These are phyloP conservation scores for Nasturtium officinale DNA, from an alignment of 345 rosid species.

Conservation along the genomic window DNA sequence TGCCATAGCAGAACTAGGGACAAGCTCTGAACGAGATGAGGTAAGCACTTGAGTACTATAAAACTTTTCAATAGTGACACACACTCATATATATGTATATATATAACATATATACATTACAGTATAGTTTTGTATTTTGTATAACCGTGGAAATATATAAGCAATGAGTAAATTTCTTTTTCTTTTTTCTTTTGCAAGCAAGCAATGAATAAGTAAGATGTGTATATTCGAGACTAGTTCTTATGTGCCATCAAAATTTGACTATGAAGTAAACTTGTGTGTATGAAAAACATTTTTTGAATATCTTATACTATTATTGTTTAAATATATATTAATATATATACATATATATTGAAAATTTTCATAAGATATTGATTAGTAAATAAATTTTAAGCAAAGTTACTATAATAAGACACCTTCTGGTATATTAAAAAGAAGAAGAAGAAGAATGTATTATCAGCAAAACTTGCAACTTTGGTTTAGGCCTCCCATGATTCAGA, in stretches of 20 bases:
- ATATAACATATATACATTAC: not conserved
- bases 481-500: too few species aligned
- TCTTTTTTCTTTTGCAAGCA: not conserved
- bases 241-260: not conserved
- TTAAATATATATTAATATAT: too few species aligned
- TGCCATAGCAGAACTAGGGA: slow-evolving; percentile 48
- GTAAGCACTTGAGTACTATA: slow-evolving; percentile 52
- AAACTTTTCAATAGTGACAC: slow-evolving; percentile 25
- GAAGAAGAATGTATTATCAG: too few species aligned
- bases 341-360: too few species aligned
- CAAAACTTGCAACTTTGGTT: too few species aligned
- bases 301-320: too few species aligned
- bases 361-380: too few species aligned
- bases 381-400: too few species aligned
- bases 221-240: not conserved
- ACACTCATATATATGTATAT: not conserved
- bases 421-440: too few species aligned
- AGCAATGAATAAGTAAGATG: not conserved
- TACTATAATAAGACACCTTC: too few species aligned
- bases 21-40: slow-evolving; percentile 55
- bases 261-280: too few species aligned
- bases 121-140: slow-evolving; percentile 25
- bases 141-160: not conserved
- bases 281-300: too few species aligned
- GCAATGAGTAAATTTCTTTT: not conserved